These are phyloP conservation scores for Vaccinium darrowii DNA, from an alignment of 148 eudicot species.

Conservation along the genomic window DNA sequence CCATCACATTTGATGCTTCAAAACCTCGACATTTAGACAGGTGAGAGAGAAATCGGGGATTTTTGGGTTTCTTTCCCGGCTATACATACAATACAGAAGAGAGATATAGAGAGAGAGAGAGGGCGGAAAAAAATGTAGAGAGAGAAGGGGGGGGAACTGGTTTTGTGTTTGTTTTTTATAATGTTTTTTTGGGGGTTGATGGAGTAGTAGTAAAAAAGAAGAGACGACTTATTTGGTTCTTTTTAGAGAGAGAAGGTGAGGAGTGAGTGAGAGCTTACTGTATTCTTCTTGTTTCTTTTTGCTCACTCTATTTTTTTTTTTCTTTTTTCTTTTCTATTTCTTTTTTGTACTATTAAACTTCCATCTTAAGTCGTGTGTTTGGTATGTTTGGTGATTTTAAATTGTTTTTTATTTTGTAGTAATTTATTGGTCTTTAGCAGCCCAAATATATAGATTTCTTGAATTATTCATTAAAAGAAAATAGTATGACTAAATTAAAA, in stretches of 20 bases:
- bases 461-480: neutral
- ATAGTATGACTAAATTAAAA: neutral
- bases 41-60: neutral
- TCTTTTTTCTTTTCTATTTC: neutral
- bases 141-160: slow-evolving; percentile 1
- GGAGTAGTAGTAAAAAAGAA: slow-evolving; percentile 12
- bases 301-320: too few relatives aligned
- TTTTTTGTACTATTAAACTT: neutral
- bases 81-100: slow-evolving; percentile 2
- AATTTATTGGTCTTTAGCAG: neutral
- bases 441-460: neutral
- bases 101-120: neutral
- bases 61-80: neutral
- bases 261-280: slow-evolving; percentile 10
- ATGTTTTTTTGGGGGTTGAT: slow-evolving; percentile 12
- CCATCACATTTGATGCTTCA: slow-evolving; percentile 69
- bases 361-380: neutral
- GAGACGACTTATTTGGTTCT: slow-evolving; percentile 10
- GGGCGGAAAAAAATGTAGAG: too few relatives aligned
- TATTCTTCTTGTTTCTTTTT: neutral
- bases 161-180: slow-evolving; percentile 14
- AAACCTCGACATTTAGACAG: neutral
- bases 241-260: neutral
- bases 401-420: neutral
- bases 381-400: neutral